Evolutionary conservation across 192 early-diverging fungal genomes (phyloP).

Genomic region (Pilaira anomala): DNA sequence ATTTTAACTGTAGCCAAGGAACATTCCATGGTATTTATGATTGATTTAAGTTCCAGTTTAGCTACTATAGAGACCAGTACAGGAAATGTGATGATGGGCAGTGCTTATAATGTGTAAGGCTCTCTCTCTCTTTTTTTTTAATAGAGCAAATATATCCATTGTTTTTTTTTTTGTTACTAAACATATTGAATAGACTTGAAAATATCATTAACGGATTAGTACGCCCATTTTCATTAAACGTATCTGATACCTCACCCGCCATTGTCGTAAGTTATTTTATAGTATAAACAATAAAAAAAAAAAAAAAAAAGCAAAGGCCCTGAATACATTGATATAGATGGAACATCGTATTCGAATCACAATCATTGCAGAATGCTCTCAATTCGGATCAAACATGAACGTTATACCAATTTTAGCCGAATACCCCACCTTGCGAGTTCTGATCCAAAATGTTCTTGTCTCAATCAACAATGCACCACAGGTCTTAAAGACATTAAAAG

Average conservation of each 20-base stretch:
- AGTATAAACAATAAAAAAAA: background rate
- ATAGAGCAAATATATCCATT: background rate
- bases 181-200: constrained; percentile 28
- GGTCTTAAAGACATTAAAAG: constrained; percentile 39
- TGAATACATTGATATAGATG: constrained; percentile 10
- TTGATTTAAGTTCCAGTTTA: constrained; percentile 70
- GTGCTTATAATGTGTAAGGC: constrained; percentile 51
- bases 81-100: constrained; percentile 43
- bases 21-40: constrained; percentile 63
- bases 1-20: constrained; percentile 54
- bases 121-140: too few relatives aligned
- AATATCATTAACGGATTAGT: constrained; percentile 35
- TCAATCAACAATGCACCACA: constrained; percentile 32
- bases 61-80: constrained; percentile 49
- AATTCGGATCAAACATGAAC: constrained; percentile 58
- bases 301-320: background rate
- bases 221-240: constrained; percentile 29
- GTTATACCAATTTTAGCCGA: constrained; percentile 52
- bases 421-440: constrained; percentile 57
- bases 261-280: background rate
- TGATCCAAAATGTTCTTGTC: constrained; percentile 48
- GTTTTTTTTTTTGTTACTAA: background rate
- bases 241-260: background rate
- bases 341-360: constrained; percentile 44
- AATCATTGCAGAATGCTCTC: constrained; percentile 58